These are phyloP conservation scores for Chlorella variabilis DNA, from an alignment of 163 green algal genomes.

Conservation along the genomic window DNA sequence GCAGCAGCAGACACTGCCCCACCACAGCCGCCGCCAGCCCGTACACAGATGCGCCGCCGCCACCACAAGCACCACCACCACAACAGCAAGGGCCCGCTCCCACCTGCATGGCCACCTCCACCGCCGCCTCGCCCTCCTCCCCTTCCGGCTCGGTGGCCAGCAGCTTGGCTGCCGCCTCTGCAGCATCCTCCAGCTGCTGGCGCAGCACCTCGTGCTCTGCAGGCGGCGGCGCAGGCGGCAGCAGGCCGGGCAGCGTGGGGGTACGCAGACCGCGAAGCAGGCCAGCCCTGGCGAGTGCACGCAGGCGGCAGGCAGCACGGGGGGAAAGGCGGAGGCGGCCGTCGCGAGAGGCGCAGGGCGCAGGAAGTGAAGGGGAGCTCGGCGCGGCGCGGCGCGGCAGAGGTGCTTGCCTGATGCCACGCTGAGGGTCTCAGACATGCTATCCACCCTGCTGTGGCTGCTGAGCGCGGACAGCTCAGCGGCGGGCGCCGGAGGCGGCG, in stretches of 20 bases:
- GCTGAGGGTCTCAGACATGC: slow-evolving; percentile 6
- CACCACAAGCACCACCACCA: background rate
- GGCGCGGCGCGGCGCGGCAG: too few relatives aligned
- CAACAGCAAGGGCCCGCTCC: too few relatives aligned
- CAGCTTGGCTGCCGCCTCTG: slow-evolving; percentile 41
- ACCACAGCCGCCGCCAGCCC: background rate
- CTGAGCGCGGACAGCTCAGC: background rate
- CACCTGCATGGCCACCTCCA: slow-evolving; percentile 32
- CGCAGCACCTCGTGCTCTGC: slow-evolving; percentile 37
- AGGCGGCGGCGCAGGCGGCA: background rate
- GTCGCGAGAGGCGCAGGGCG: too few relatives aligned
- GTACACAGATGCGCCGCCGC: too few relatives aligned
- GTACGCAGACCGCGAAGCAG: too few relatives aligned
- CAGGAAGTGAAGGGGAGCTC: too few relatives aligned
- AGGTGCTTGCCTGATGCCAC: slow-evolving; percentile 18
- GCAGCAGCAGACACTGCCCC: too few relatives aligned
- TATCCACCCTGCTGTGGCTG: slow-evolving; percentile 19
- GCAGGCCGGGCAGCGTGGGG: background rate
- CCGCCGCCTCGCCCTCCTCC: slow-evolving; percentile 11
- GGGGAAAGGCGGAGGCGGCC: too few relatives aligned
- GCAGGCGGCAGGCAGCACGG: too few relatives aligned
- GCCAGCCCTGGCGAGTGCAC: too few relatives aligned
- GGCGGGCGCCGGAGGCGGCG: background rate
- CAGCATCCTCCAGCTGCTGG: slow-evolving; percentile 43
- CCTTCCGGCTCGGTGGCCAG: slow-evolving; percentile 32